These are phyloP conservation scores for Oryza brachyantha DNA, from an alignment of 176 grass and related monocot genomes.

Conservation along the genomic window DNA sequence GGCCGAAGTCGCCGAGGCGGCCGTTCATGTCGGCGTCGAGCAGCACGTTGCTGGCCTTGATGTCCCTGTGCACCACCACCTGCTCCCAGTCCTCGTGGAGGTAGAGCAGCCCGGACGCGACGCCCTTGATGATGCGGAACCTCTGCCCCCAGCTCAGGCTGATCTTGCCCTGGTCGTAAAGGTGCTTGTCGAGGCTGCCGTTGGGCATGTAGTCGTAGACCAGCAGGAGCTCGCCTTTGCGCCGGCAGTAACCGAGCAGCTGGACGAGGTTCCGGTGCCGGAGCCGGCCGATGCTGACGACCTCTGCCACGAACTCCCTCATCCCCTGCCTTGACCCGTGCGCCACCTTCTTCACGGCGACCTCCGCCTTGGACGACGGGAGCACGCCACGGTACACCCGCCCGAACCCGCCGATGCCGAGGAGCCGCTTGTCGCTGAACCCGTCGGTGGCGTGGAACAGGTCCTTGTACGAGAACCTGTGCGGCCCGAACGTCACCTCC, in stretches of 20 bases:
- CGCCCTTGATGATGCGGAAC: slow-evolving; percentile 47
- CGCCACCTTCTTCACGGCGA: slow-evolving; percentile 75
- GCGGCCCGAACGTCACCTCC: slow-evolving; percentile 60
- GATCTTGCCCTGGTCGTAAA: slow-evolving; percentile 22
- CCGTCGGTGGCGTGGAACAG: slow-evolving; percentile 64
- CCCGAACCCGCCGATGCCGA: slow-evolving; percentile 73
- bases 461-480: slow-evolving; percentile 71
- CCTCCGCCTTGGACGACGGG: slow-evolving; percentile 53
- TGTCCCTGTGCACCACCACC: slow-evolving; percentile 87
- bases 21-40: slow-evolving; percentile 65
- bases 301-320: slow-evolving; percentile 70
- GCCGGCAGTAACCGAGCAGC: slow-evolving; percentile 76
- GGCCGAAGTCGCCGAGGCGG: slow-evolving; percentile 54
- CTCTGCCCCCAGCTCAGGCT: slow-evolving; percentile 38
- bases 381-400: slow-evolving; percentile 60
- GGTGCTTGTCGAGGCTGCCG: slow-evolving; percentile 74
- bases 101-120: slow-evolving; percentile 64
- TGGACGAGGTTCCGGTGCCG: slow-evolving; percentile 85
- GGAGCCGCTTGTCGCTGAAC: slow-evolving; percentile 56
- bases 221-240: slow-evolving; percentile 73
- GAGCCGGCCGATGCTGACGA: slow-evolving; percentile 71
- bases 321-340: slow-evolving; percentile 80
- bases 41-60: slow-evolving; percentile 88
- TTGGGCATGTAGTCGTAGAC: slow-evolving; percentile 94
- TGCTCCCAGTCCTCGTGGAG: slow-evolving; percentile 88